These are phyloP conservation scores for Phytophthora uliginosa DNA, from an alignment of 352 stramenopile species.

Conservation along the genomic window DNA sequence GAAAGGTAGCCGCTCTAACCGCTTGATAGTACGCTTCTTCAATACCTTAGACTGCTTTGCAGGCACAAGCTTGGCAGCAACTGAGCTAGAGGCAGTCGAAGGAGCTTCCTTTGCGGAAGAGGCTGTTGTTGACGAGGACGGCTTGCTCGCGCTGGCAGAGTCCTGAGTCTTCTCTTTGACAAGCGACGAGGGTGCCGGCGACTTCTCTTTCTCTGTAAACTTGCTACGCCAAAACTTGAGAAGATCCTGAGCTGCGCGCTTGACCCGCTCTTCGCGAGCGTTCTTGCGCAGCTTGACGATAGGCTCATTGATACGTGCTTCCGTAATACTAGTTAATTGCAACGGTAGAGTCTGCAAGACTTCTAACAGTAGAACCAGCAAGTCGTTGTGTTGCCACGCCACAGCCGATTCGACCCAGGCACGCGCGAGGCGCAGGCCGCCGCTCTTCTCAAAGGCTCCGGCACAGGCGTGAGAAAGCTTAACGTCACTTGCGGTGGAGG, in stretches of 20 bases:
- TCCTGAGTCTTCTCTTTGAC: constrained; percentile 23
- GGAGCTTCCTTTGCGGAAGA: constrained; percentile 26
- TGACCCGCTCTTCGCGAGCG: constrained; percentile 81
- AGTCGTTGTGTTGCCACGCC: constrained; percentile 82
- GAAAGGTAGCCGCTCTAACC: constrained; percentile 77
- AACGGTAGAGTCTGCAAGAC: constrained; percentile 85
- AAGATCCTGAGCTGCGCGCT: constrained; percentile 81
- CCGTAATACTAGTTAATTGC: constrained; percentile 89
- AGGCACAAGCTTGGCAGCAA: constrained; percentile 17
- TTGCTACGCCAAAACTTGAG: constrained; percentile 88
- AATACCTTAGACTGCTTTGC: constrained; percentile 51
- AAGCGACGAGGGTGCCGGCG: constrained; percentile 34
- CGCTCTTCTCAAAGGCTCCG: constrained; percentile 73
- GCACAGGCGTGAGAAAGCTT: constrained; percentile 75
- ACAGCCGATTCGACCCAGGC: constrained; percentile 84
- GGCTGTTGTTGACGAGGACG: constrained; percentile 25
- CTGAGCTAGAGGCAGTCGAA: constrained; percentile 23
- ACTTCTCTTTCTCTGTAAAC: constrained; percentile 89
- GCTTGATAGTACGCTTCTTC: constrained; percentile 84
- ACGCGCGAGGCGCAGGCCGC: constrained; percentile 79
- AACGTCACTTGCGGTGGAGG: constrained; percentile 56
- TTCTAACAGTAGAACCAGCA: constrained; percentile 85
- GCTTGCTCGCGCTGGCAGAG: constrained; percentile 20
- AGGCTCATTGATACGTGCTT: constrained; percentile 90
- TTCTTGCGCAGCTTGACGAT: constrained; percentile 90